Base-by-base conservation (phyloP, 257 asterid genomes). In the Gynochthodes officinalis region DNA sequence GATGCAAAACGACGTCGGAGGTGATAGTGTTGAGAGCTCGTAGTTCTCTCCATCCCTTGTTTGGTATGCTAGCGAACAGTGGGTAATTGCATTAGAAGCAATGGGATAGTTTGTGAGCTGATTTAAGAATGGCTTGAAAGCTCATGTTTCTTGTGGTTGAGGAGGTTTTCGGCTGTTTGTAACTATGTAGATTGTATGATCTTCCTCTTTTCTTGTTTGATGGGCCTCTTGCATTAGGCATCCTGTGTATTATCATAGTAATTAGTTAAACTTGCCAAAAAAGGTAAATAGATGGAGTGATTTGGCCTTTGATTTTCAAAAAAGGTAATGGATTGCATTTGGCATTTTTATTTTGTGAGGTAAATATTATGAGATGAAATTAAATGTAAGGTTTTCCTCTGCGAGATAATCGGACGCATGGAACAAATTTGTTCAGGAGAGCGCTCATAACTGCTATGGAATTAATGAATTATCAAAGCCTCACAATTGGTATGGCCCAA, bases 1-100 rank as follows among this genome's bases (percentile, higher is more conserved):
- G 90, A 85, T 52, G 80, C 90, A 68, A 92, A 92, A 79, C 87
- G 96, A 64, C 90, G 97, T 15, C 81, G 97, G 79, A 85, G 91
- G 86, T 86, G 84, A 86, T 57, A 14, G 43, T 62, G 48, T 62
- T 59, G 65, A 21, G 42, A 59, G 9, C 33, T 25, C 25, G 62
- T 1, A 0, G 48, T 10, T 10, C 48, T 42, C 48, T 46, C 50
- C 5, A 5, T 2, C 50, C 16, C 50, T 46, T 4, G 50, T 1
- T 4, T 15, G 57, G 74, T 70, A 76, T 61, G 82, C 85, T 77
- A 77, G 64, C 84, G 58, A 77, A 64, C 82, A 70, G 4, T 79
- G 68, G 77, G 82, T 67, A 78, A 68, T 71, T 72, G 80, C 65
- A 65, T 74, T 63, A 61, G 77, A 68, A 77, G 64, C 50, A 69